Conservation (phyloP, 441 rosid genomes). For the Pelargonium myrrhifolium region DNA sequence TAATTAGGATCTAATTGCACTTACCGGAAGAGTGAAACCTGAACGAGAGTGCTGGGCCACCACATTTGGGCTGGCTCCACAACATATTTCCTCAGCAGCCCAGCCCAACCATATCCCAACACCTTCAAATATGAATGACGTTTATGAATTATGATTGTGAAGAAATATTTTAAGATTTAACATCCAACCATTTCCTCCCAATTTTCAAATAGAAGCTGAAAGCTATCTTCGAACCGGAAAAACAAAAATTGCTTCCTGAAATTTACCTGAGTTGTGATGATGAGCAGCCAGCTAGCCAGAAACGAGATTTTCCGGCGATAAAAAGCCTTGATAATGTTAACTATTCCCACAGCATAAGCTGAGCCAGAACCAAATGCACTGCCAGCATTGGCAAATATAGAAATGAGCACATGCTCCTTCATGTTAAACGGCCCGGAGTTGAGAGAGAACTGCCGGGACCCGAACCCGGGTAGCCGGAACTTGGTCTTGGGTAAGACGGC, state of each 20-base stretch:
- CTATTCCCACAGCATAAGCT: constrained; percentile 68
- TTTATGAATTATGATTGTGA: too few relatives aligned
- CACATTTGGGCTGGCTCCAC: constrained; percentile 95
- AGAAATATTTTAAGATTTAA: neutral
- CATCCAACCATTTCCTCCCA: neutral
- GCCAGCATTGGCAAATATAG: constrained; percentile 81
- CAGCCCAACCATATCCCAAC: constrained; percentile 90
- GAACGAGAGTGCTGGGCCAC: constrained; percentile 87
- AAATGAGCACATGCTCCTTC: constrained; percentile 76
- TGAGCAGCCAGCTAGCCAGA: constrained; percentile 74
- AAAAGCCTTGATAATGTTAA: constrained; percentile 72
- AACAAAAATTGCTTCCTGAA: too few relatives aligned
- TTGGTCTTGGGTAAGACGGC: constrained; percentile 45
- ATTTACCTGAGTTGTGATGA: constrained; percentile 70
- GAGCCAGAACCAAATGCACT: constrained; percentile 75
- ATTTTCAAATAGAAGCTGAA: too few relatives aligned
- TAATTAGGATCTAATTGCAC: neutral
- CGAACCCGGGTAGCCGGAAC: constrained; percentile 55
- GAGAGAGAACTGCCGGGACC: constrained; percentile 44
- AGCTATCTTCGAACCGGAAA: too few relatives aligned
- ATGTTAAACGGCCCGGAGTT: constrained; percentile 82
- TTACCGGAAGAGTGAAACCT: constrained; percentile 73
- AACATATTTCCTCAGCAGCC: constrained; percentile 71
- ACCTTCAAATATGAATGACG: constrained; percentile 34
- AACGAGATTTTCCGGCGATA: constrained; percentile 56